Evolutionary conservation across 768 basidiomycete species (phyloP), one percentile per base, ranked within the genome.

Genomic region (Tricholoma flavovirens): DNA sequence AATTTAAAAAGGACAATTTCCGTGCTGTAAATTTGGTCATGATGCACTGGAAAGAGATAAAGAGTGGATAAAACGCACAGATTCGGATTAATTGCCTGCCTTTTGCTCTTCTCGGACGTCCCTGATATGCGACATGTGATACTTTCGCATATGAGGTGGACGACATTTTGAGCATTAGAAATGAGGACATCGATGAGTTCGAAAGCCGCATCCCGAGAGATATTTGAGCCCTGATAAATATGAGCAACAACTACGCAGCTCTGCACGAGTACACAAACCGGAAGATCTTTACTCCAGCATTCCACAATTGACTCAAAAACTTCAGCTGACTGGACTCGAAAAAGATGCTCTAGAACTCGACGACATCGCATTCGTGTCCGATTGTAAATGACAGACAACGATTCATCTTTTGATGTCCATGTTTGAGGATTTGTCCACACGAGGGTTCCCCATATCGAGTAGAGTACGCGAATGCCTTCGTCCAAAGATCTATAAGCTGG

Each of bases 91-190:
- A 83, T 71, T 0, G 79, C 73, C 59, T 82, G 80, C 66, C 80
- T 86, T 68, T 78, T 83, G 58, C 67, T 75, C 65, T 78, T 82
- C 55, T 90, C 90, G 3, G 82, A 69, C 5, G 77, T 62, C 2
- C 76, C 75, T 6, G 80, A 74, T 6, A 83, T 74, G 9, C 91
- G 86, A 56, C 72, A 71, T 17, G 75, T 76, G 46, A 93, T 88
- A 62, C 86, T 87, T 66, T 97, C 93, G 66, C 91, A 94, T 30
- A 93, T 74, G 80, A 95, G 87, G 59, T 92, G 86, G 1, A 98
- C 93, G 7, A 90, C 84, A 53, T 80, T 87, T 63, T 93, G 93
- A 3, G 93, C 88, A 65, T 82, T 96, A 3, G 90, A 78, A 6
- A 93, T 81, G 29, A 98, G 80, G 14, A 86, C 73, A 66, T 97